Conservation (phyloP, 495 filamentous ascomycete genomes). For the Tuber brumale region DNA sequence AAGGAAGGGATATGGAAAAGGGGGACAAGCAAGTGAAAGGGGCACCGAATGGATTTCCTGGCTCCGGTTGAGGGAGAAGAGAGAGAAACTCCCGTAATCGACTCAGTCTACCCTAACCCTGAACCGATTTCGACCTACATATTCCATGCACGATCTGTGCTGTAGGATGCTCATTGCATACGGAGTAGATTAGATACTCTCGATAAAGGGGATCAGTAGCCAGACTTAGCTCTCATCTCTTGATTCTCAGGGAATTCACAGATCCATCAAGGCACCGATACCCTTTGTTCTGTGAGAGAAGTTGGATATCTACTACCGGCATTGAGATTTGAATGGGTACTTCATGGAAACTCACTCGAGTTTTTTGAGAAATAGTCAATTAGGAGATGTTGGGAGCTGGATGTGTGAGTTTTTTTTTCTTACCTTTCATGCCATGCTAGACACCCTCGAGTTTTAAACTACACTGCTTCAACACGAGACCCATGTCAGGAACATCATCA, state of each 20-base stretch:
- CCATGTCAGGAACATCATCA: conserved; percentile 5
- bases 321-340: background rate
- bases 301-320: background rate
- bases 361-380: background rate
- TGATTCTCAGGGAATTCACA: background rate
- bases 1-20: background rate
- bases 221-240: background rate
- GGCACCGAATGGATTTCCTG: background rate
- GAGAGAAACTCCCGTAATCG: background rate
- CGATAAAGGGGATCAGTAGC: background rate
- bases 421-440: background rate
- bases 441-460: conserved; percentile 5
- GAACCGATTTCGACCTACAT: conserved; percentile 5
- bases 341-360: conserved; percentile 1
- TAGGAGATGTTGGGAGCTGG: background rate
- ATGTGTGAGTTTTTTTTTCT: background rate
- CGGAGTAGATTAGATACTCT: background rate
- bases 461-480: conserved; percentile 1
- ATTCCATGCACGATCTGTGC: background rate
- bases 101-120: conserved; percentile 1
- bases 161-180: conserved; percentile 1
- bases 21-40: background rate
- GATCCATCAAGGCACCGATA: conserved; percentile 1
- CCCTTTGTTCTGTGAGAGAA: background rate
- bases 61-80: background rate